phyloP scores from a whole-genome alignment of 352 stramenopile species.

The Lagenidium giganteum region DNA sequence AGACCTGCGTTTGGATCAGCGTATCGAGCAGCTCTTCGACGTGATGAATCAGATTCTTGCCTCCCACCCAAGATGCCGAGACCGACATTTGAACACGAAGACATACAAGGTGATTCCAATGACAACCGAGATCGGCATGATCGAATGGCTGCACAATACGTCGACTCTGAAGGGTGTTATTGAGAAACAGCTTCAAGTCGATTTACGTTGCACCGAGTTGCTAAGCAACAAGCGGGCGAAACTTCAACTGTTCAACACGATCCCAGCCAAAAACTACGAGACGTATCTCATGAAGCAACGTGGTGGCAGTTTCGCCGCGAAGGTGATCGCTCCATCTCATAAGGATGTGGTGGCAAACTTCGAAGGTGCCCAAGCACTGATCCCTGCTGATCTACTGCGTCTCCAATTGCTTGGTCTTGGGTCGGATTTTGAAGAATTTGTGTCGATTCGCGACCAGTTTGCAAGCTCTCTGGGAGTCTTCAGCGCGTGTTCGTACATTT shows the following conservation, averaged over 20 bases:
- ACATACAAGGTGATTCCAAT: conserved; percentile 89
- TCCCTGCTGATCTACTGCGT: conserved; percentile 75
- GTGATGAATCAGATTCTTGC: conserved; percentile 89
- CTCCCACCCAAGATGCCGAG: conserved; percentile 52
- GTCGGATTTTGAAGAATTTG: conserved; percentile 73
- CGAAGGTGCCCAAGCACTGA: conserved; percentile 43
- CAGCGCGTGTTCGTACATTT: conserved; percentile 82
- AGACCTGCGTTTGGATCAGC: conserved; percentile 88
- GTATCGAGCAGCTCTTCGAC: conserved; percentile 90
- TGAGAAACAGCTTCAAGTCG: conserved; percentile 61
- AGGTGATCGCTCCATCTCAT: conserved; percentile 45
- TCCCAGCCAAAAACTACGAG: conserved; percentile 65
- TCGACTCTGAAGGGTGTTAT: conserved; percentile 77
- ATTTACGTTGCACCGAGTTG: conserved; percentile 47
- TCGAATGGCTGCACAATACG: conserved; percentile 80
- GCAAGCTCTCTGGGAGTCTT: conserved; percentile 79
- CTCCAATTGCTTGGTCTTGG: conserved; percentile 68
- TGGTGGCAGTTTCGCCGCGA: conserved; percentile 58
- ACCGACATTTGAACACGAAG: conserved; percentile 49
- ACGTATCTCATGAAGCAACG: conserved; percentile 70
- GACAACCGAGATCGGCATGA: conserved; percentile 78
- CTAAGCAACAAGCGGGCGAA: conserved; percentile 67
- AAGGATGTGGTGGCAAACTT: conserved; percentile 54
- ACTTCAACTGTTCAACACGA: conserved; percentile 74
- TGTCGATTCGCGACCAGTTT: conserved; percentile 83